Evolutionary conservation across 352 stramenopile genomes (phyloP).

Genomic region (Phytophthora europaea): DNA sequence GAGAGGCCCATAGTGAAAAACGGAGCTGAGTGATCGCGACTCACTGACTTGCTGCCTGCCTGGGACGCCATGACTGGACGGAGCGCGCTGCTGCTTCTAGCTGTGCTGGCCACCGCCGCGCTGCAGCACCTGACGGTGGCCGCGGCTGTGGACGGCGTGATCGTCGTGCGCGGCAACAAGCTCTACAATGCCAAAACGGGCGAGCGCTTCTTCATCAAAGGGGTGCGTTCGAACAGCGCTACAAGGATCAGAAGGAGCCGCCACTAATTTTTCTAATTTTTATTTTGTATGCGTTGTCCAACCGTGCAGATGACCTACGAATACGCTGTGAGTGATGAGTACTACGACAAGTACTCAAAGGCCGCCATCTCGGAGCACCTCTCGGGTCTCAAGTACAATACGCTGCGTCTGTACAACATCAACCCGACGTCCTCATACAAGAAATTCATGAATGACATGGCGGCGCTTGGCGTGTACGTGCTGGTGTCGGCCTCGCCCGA

Average conservation of each 20-base stretch:
- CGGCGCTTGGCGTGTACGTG: slow-evolving; percentile 78
- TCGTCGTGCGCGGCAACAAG: slow-evolving; percentile 89
- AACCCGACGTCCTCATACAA: slow-evolving; percentile 86
- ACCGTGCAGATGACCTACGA: slow-evolving; percentile 82
- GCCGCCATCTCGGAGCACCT: slow-evolving; percentile 71
- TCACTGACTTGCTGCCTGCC: slow-evolving; percentile 12
- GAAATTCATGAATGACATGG: slow-evolving; percentile 91
- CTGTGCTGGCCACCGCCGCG: slow-evolving; percentile 26
- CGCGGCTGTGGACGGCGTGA: slow-evolving; percentile 52
- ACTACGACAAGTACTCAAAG: slow-evolving; percentile 90
- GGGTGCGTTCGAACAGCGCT: slow-evolving; percentile 57
- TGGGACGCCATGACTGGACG: slow-evolving; percentile 23
- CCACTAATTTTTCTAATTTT: slow-evolving; percentile 22
- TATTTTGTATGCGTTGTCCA: slow-evolving; percentile 5
- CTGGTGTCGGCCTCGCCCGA: slow-evolving; percentile 83
- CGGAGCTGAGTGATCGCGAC: slow-evolving; percentile 16
- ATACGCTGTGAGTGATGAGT: slow-evolving; percentile 87
- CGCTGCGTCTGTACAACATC: slow-evolving; percentile 89
- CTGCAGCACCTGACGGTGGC: slow-evolving; percentile 21
- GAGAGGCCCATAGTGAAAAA: slow-evolving; percentile 25
- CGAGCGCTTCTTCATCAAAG: slow-evolving; percentile 91
- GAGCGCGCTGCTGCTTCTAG: slow-evolving; percentile 33
- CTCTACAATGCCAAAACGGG: slow-evolving; percentile 86
- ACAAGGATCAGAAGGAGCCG: slow-evolving; percentile 27
- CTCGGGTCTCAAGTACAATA: slow-evolving; percentile 85